Evolutionary conservation across 306 rosid genomes (phyloP).

Genomic region (Castanea crenata): DNA sequence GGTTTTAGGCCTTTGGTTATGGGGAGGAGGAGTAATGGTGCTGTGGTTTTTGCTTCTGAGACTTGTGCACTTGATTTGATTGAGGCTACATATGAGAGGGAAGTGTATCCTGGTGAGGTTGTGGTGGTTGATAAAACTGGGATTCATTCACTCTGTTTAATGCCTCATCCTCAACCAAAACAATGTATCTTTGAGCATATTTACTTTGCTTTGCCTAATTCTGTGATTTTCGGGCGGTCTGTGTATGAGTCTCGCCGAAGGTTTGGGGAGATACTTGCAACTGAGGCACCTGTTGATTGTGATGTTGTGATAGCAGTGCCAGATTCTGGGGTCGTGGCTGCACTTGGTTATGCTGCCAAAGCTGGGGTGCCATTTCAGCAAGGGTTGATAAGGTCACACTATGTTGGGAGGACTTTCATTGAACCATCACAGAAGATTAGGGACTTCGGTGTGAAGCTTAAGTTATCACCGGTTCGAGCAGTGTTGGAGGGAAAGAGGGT

Average conservation of each 20-base stretch:
- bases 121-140: slow-evolving; percentile 83
- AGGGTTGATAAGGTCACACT: slow-evolving; percentile 90
- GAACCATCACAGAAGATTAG: slow-evolving; percentile 95
- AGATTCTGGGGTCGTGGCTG: slow-evolving; percentile 96
- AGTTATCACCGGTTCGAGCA: slow-evolving; percentile 75
- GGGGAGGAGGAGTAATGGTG: slow-evolving; percentile 93
- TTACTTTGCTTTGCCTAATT: slow-evolving; percentile 87
- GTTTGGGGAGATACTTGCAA: slow-evolving; percentile 86
- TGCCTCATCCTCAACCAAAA: slow-evolving; percentile 83
- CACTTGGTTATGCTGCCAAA: slow-evolving; percentile 90
- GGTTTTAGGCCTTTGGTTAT: slow-evolving; percentile 92
- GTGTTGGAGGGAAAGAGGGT: slow-evolving; percentile 93
- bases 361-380: slow-evolving; percentile 94
- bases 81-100: slow-evolving; percentile 92
- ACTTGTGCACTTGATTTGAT: slow-evolving; percentile 97
- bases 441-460: slow-evolving; percentile 87
- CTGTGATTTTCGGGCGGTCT: slow-evolving; percentile 76
- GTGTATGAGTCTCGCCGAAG: slow-evolving; percentile 73
- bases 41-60: slow-evolving; percentile 95
- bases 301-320: slow-evolving; percentile 97
- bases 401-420: slow-evolving; percentile 96
- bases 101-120: slow-evolving; percentile 85
- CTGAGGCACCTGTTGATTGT: slow-evolving; percentile 83
- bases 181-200: slow-evolving; percentile 94
- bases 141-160: slow-evolving; percentile 72